Conservation (phyloP, 176 grass and related monocot species). For the Zea mays region Zm-B73-REFERENCE-NAM-5.0 NC_050098.1:45551001-45551500, state of each 20-base stretch:
- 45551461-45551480: not conserved
- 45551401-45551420: constrained; percentile 80
- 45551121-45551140: not conserved
- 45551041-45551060: constrained; percentile 58
- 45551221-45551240: constrained; percentile 72
- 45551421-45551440: constrained; percentile 44
- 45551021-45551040: constrained; percentile 75
- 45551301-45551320: not conserved
- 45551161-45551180: constrained; percentile 39
- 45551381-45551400: constrained; percentile 74
- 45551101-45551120: not conserved
- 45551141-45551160: not conserved
- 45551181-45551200: constrained; percentile 70
- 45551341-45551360: constrained; percentile 64
- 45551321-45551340: constrained; percentile 73
- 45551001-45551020: constrained; percentile 66
- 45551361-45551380: constrained; percentile 54
- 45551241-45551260: constrained; percentile 10
- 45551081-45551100: not conserved
- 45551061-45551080: constrained; percentile 58
- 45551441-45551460: not conserved
- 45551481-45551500: not conserved
- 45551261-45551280: not conserved
- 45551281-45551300: not conserved
- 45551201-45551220: constrained; percentile 72